phyloP scores from a whole-genome alignment of 345 rosid genomes.

The Viola odorata region DNA sequence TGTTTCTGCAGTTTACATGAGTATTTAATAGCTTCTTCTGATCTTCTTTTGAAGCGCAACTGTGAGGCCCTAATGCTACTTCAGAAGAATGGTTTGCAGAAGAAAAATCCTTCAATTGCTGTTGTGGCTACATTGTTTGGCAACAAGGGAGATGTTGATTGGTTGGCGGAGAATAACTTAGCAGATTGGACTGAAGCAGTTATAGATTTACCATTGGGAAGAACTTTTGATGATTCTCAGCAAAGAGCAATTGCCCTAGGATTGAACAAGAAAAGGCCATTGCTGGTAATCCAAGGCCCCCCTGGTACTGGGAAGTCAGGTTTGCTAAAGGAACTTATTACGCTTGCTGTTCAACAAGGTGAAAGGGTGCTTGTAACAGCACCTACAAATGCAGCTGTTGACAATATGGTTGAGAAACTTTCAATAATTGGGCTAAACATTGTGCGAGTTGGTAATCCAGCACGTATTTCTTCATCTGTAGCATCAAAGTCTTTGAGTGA shows the following conservation, averaged over 20 bases:
- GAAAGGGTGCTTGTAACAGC: constrained; percentile 95
- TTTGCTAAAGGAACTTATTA: constrained; percentile 73
- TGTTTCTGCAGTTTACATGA: constrained; percentile 6
- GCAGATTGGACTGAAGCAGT: constrained; percentile 58
- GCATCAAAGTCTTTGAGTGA: constrained; percentile 82
- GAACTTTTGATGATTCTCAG: constrained; percentile 64
- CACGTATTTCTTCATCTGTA: constrained; percentile 77
- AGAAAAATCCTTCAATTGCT: constrained; percentile 71
- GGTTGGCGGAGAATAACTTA: constrained; percentile 56
- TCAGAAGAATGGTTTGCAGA: constrained; percentile 81
- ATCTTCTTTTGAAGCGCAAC: constrained; percentile 61
- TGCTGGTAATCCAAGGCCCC: constrained; percentile 84
- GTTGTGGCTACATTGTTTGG: constrained; percentile 88
- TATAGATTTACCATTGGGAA: constrained; percentile 42
- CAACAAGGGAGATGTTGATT: constrained; percentile 62
- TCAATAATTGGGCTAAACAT: constrained; percentile 55
- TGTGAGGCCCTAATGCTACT: constrained; percentile 96
- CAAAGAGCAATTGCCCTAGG: constrained; percentile 62
- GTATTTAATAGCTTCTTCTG: constrained; percentile 10
- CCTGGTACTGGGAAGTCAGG: constrained; percentile 97
- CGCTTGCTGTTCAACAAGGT: constrained; percentile 72
- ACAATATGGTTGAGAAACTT: constrained; percentile 94
- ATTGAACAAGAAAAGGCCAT: constrained; percentile 71
- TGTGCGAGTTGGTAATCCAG: constrained; percentile 95
- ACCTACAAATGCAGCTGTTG: constrained; percentile 95